These are phyloP conservation scores for Colletotrichum lentis DNA, from an alignment of 2,329 filamentous ascomycete genomes.

Conservation along the genomic window DNA sequence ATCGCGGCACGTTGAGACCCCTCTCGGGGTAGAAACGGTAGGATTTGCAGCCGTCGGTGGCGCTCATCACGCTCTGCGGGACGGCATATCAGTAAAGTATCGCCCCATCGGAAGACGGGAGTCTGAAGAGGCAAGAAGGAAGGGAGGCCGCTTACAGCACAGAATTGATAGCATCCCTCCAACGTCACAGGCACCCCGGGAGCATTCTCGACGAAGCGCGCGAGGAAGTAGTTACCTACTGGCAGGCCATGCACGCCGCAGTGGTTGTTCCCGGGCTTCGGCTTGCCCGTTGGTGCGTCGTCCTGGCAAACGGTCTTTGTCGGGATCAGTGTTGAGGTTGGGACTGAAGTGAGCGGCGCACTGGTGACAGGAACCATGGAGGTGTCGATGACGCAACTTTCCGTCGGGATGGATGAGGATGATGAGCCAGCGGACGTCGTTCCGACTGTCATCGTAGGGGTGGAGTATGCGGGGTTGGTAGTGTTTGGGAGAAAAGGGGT, in stretches of 20 bases:
- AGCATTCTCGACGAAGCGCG: constrained; percentile 50
- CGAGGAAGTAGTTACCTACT: constrained; percentile 50
- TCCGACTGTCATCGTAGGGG: constrained; percentile 32
- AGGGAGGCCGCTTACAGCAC: constrained; percentile 44
- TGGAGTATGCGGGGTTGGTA: constrained; percentile 4
- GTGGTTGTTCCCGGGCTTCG: constrained; percentile 44
- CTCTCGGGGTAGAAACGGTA: constrained; percentile 49
- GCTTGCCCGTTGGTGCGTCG: constrained; percentile 44
- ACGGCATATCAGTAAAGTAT: not conserved
- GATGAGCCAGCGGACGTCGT: not conserved
- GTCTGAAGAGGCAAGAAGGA: no score
- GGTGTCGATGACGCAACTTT: constrained; percentile 47
- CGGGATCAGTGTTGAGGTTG: constrained; percentile 41
- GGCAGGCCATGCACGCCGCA: constrained; percentile 52
- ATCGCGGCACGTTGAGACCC: constrained; percentile 46
- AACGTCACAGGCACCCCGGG: constrained; percentile 47
- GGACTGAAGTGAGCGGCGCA: constrained; percentile 41
- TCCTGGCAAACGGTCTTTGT: constrained; percentile 47
- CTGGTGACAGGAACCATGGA: constrained; percentile 46
- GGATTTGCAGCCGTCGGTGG: constrained; percentile 47
- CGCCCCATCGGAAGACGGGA: no score
- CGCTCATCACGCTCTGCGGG: constrained; percentile 45
- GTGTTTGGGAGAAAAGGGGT: constrained; percentile 13
- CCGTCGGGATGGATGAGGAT: constrained; percentile 2
- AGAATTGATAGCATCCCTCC: constrained; percentile 55